Conservation (phyloP, 2,329 filamentous ascomycete species). For the Ophiostoma ips region DNA sequence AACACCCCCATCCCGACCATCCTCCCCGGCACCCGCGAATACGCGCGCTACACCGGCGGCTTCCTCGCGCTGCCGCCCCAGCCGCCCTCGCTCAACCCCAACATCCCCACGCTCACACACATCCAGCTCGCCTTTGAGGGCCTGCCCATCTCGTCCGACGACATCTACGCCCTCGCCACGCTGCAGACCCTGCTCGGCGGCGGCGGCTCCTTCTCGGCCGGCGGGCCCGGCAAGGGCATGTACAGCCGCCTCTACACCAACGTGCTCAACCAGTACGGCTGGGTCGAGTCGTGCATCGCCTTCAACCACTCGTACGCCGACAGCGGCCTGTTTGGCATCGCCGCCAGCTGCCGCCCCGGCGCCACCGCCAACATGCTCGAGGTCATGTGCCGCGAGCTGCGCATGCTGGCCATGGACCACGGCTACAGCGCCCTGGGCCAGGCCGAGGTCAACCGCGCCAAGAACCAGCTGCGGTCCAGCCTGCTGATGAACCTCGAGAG, state of each 20-base stretch:
- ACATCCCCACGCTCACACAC: slow-evolving; percentile 70
- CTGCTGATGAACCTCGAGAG: slow-evolving; percentile 96
- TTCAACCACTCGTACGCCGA: slow-evolving; percentile 98
- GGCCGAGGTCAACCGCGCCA: slow-evolving; percentile 76
- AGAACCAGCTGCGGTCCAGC: slow-evolving; percentile 85
- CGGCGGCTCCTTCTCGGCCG: slow-evolving; percentile 90
- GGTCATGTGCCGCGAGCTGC: slow-evolving; percentile 85
- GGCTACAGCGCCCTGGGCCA: slow-evolving; percentile 60
- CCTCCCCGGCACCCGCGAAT: slow-evolving; percentile 34
- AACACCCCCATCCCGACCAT: slow-evolving; percentile 27
- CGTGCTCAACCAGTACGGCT: slow-evolving; percentile 91
- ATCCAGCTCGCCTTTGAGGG: slow-evolving; percentile 95
- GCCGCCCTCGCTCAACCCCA: slow-evolving; percentile 63
- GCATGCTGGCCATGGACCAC: slow-evolving; percentile 58
- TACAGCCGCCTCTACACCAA: slow-evolving; percentile 96
- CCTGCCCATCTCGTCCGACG: slow-evolving; percentile 73
- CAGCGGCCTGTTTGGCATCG: slow-evolving; percentile 88
- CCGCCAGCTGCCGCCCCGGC: slow-evolving; percentile 67
- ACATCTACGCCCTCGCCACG: slow-evolving; percentile 93
- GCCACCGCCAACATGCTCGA: slow-evolving; percentile 76
- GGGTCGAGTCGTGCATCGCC: slow-evolving; percentile 89
- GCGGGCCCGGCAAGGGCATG: slow-evolving; percentile 97
- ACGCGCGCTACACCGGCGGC: slow-evolving; percentile 83
- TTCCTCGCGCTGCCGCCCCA: slow-evolving; percentile 76
- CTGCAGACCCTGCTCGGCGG: slow-evolving; percentile 92